Conservation (phyloP, 805 yeast genomes). For the Yarrowia alimentaria region DNA sequence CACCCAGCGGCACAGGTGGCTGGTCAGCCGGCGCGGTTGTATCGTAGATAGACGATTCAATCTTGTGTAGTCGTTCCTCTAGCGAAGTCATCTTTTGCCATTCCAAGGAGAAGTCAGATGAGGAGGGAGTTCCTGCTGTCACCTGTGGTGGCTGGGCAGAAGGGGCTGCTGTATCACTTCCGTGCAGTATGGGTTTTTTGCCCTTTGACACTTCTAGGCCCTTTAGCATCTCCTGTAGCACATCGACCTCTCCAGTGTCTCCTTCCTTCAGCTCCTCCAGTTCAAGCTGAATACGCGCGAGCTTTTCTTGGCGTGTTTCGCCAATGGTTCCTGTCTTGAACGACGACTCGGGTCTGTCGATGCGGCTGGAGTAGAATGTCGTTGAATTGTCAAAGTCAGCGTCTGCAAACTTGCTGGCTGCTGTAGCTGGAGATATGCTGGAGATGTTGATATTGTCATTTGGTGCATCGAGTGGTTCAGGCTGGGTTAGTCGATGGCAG, state of each 20-base stretch:
- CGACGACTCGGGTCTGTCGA: slow-evolving; percentile 1
- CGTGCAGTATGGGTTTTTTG: not conserved
- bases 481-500: slow-evolving; percentile 17
- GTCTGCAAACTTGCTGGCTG: not conserved
- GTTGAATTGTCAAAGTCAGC: slow-evolving; percentile 17
- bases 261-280: not conserved
- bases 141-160: no score
- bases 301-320: slow-evolving; percentile 4
- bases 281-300: slow-evolving; percentile 14
- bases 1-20: not conserved
- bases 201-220: not conserved
- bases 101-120: not conserved
- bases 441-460: slow-evolving; percentile 17
- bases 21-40: slow-evolving; percentile 5
- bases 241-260: not conserved
- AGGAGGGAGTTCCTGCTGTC: not conserved
- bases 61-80: not conserved
- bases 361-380: slow-evolving; percentile 14
- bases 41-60: slow-evolving; percentile 6
- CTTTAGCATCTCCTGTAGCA: not conserved
- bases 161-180: not conserved
- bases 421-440: not conserved
- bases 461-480: slow-evolving; percentile 1
- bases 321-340: not conserved
- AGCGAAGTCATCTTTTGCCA: not conserved